These are phyloP conservation scores for Fusarium torreyae DNA, from an alignment of 2,329 filamentous ascomycete genomes.

Conservation along the genomic window DNA sequence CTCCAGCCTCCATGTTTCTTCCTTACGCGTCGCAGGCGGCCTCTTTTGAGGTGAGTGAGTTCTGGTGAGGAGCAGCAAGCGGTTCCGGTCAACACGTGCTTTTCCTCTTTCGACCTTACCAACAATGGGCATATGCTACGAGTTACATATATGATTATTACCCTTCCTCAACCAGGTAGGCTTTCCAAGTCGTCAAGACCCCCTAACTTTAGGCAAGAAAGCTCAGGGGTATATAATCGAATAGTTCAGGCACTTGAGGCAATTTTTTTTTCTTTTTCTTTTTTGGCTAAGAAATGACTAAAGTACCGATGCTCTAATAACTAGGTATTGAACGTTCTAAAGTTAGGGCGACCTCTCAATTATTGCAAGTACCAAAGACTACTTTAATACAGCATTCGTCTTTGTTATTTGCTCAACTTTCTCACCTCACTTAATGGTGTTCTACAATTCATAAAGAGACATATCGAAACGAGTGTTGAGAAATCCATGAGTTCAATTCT, in stretches of 20 bases:
- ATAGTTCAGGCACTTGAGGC: too few relatives aligned
- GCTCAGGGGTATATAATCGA: too few relatives aligned
- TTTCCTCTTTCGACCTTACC: background rate
- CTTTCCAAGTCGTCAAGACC: too few relatives aligned
- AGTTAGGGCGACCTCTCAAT: too few relatives aligned
- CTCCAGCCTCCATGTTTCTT: slow-evolving; percentile 26
- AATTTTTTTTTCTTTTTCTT: too few relatives aligned
- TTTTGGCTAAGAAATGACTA: too few relatives aligned
- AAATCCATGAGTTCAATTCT: slow-evolving; percentile 36
- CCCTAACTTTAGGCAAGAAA: too few relatives aligned
- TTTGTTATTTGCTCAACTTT: background rate
- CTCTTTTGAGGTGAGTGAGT: slow-evolving; percentile 15
- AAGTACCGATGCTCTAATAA: too few relatives aligned
- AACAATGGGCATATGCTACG: background rate
- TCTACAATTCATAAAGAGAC: background rate
- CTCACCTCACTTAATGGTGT: background rate
- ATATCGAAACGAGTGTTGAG: slow-evolving; percentile 27
- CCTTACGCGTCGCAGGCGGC: slow-evolving; percentile 29
- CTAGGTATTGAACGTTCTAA: too few relatives aligned
- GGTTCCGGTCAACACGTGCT: background rate
- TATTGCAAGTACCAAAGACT: too few relatives aligned
- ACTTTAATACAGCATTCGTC: background rate
- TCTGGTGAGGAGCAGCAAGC: background rate
- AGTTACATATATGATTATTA: too few relatives aligned
- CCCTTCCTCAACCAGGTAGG: too few relatives aligned